Base-by-base conservation (phyloP, 208 protist genomes). In the Phytomonas francai region DNA sequence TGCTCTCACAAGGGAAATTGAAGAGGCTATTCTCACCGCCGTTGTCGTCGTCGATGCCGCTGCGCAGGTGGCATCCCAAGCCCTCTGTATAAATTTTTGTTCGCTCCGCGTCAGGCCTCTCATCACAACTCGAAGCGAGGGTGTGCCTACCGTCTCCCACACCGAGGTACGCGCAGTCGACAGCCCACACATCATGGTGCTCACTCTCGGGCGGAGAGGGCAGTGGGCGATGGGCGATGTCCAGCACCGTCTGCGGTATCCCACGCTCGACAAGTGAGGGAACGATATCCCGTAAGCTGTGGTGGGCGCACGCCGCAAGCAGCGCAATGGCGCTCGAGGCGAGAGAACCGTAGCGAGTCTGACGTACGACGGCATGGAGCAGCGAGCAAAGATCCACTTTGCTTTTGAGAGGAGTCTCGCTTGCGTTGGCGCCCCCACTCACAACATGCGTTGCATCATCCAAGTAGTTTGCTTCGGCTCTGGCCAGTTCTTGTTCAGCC, bases 261-360 rank as follows among this genome's bases (percentile, higher is more conserved):
- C 88, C 91, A 3, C 85, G 88, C 72, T 96, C 88, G 2, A 76
- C 54, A 19, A 94, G 80, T 16, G 87, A 74, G 0, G 87, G 91
- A 27, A 92, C 86, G 72, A 94, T 90, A 67, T 96, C 87, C 0
- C 87, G 86, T 32, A 94, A 79, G 63, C 86, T 93, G 81, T 83
- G 79, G 76, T 96, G 88, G 33, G 88, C 77, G 64, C 84, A 93
- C 30, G 79, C 83, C 9, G 83, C 79, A 34, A 96, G 75, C 49
- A 92, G 72, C 0, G 71, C 69, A 51, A 88, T 71, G 3, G 81
- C 79, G 6, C 78, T 69, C 2, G 76, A 68, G 30, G 88, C 58
- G 5, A 96, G 67, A 9, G 70, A 65, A 54, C 78, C 76, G 71
- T 92, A 92, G 56, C 82, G 80, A 1, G 76, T 82, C 72, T 89